Conservation (phyloP, 805 yeast genomes). For the Sugiyamaella smithiae region DNA sequence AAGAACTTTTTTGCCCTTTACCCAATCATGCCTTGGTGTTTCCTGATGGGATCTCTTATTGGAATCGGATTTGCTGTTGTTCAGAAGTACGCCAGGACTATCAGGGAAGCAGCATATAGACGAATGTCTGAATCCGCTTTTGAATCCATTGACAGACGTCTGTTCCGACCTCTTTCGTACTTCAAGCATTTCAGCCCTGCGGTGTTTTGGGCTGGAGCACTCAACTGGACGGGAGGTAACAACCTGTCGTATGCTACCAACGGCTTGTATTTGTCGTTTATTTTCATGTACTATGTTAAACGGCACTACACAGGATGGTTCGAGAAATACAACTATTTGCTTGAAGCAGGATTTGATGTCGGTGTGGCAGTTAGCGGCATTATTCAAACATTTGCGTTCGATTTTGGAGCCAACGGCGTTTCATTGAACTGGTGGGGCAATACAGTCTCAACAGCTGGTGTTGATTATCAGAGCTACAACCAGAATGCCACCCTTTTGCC, state of each 20-base stretch:
- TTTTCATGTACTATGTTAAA: slow-evolving; percentile 46
- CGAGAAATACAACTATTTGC: slow-evolving; percentile 51
- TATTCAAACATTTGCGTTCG: slow-evolving; percentile 43
- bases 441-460: slow-evolving; percentile 12
- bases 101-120: slow-evolving; percentile 1
- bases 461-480: slow-evolving; percentile 12
- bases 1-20: slow-evolving; percentile 11
- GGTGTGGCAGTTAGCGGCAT: slow-evolving; percentile 51
- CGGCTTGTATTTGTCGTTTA: slow-evolving; percentile 41
- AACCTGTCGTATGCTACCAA: slow-evolving; percentile 42
- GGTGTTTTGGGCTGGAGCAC: slow-evolving; percentile 45
- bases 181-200: slow-evolving; percentile 36
- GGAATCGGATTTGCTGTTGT: slow-evolving; percentile 24
- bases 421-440: slow-evolving; percentile 52
- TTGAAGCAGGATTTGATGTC: slow-evolving; percentile 48
- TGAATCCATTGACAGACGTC: neutral
- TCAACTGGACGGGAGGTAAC: slow-evolving; percentile 41
- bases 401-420: slow-evolving; percentile 34
- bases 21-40: slow-evolving; percentile 48
- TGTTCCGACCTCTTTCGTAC: slow-evolving; percentile 9
- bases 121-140: neutral
- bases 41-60: slow-evolving; percentile 38
- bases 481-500: slow-evolving; percentile 12
- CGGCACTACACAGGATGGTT: slow-evolving; percentile 47
- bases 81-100: slow-evolving; percentile 7